phyloP scores from a whole-genome alignment of 2,329 filamentous ascomycete species.

The Plectosphaerella cucumerina region DNA sequence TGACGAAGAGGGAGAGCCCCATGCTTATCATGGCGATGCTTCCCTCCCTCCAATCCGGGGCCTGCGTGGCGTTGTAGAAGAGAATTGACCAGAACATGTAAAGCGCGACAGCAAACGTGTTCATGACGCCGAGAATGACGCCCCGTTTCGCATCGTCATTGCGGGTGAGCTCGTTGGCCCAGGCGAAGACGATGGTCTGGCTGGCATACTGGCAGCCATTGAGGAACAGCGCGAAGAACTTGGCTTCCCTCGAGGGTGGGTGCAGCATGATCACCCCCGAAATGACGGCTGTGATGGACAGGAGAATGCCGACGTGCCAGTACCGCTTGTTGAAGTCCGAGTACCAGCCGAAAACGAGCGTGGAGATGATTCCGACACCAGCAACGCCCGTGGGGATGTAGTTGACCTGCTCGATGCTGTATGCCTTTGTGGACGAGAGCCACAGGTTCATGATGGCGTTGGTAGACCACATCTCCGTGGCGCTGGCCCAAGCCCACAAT shows the following conservation, averaged over 20 bases:
- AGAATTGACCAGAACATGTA: conserved; percentile 10
- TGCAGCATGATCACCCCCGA: conserved; percentile 11
- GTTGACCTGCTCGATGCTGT: conserved; percentile 46
- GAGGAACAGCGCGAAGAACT: conserved; percentile 10
- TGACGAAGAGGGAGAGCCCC: not conserved
- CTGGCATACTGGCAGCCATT: conserved; percentile 7
- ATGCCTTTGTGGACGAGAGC: conserved; percentile 38
- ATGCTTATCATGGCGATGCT: conserved; percentile 10
- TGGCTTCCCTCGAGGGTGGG: conserved; percentile 3
- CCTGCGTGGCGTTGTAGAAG: conserved; percentile 8
- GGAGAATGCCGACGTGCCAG: conserved; percentile 10
- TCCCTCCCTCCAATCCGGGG: conserved; percentile 7
- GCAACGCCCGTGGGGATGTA: conserved; percentile 55
- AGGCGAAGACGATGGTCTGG: conserved; percentile 10
- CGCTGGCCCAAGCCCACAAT: conserved; percentile 67
- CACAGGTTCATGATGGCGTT: conserved; percentile 54
- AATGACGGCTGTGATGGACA: conserved; percentile 6
- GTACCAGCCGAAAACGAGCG: conserved; percentile 43
- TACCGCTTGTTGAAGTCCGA: not conserved
- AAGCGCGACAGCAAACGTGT: conserved; percentile 7
- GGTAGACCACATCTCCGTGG: conserved; percentile 66
- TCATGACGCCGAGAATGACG: conserved; percentile 10
- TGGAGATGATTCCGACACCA: conserved; percentile 54
- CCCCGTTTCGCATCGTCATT: conserved; percentile 11
- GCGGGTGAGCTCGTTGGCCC: conserved; percentile 8